A percentile compares a stretch with the other conserved stretches of the same genome.
Conservation (phyloP, 352 stramenopile species). For the Pythium diclinum region DNA sequence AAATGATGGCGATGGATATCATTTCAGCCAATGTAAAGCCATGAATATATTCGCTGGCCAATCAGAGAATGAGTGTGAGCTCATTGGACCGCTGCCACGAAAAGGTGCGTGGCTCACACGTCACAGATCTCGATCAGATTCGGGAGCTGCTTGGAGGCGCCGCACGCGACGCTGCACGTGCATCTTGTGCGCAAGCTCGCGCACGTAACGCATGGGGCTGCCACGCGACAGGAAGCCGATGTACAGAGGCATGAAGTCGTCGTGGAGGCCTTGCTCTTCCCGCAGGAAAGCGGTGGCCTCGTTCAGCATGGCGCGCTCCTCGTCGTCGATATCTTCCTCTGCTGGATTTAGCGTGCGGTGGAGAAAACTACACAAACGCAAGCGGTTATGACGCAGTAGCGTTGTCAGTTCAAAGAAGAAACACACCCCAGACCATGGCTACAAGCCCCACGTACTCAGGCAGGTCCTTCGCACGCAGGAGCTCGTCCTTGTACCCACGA, state of each 20-base stretch:
- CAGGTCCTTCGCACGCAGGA: conserved; percentile 52
- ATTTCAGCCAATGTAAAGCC: conserved; percentile 4
- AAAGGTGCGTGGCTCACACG: conserved; percentile 10
- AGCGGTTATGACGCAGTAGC: no score
- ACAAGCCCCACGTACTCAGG: conserved; percentile 30
- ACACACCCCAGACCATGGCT: no score
- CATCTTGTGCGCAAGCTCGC: conserved; percentile 46
- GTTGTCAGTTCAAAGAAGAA: no score
- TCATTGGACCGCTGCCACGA: background rate
- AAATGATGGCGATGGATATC: background rate
- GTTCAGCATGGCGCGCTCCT: conserved; percentile 38
- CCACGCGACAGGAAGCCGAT: conserved; percentile 55
- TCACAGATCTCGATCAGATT: conserved; percentile 24
- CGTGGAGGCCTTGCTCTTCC: conserved; percentile 40
- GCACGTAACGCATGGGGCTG: conserved; percentile 47
- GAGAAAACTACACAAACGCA: conserved; percentile 35
- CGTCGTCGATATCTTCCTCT: conserved; percentile 41
- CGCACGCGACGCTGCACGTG: conserved; percentile 32
- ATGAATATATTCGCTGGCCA: background rate
- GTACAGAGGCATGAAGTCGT: conserved; percentile 43
- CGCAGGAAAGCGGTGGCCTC: conserved; percentile 37
- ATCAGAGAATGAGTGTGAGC: conserved; percentile 1
- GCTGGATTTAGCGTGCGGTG: conserved; percentile 54
- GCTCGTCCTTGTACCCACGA: conserved; percentile 41
- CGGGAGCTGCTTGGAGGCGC: conserved; percentile 6